Evolutionary conservation across 345 rosid genomes (phyloP), one percentile per base, ranked within the genome.

Genomic region (Citrus mangshanensis): DNA sequence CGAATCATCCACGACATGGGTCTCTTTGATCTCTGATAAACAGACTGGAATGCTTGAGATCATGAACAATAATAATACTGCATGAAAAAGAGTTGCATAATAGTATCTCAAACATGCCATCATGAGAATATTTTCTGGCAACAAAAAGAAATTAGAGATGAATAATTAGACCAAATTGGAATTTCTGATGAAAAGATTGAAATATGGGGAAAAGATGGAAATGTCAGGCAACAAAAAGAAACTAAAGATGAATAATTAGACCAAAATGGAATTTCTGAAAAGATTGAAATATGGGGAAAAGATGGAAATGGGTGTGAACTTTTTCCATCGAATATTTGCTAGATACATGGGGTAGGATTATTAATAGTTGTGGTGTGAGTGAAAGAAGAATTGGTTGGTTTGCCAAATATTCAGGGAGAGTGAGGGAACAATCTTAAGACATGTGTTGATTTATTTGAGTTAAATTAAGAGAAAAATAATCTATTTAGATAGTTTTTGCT

Each of bases 21-120:
- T 84, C 81, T 80, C 69, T 75, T 79, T 88, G 74, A 88, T 90
- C 82, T 89, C 89, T 1, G 82, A 82, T 1, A 76, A 70, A 3
- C 83, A 72, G 13, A 59, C 68, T 51, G 84, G 86, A 75, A 87
- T 64, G 82, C 25, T 74, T 22, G 86, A 81, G 59, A 83, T 16
- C 7, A 84, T 37, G 18, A 84, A 25, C 12, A 80, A 25, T 34
- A 74, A 46, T 3, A 46, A 46, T 13, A 46, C 4, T 46, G 51
- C 51, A 13, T 28, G 70, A 2, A 66, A 59, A 35, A 49, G 67
- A 21, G 5, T 69, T 56, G 27, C 49, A 19, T 24, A 34, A 70
- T 28, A 34, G 62, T 35, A 54, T 28, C 34, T 55, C 46, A 28
- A 49, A 70, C 40, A 9, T 38, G 70, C 62, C 82, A 78, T 78